Evolutionary conservation across 1,284 basidiomycete species (phyloP), one percentile per base, ranked within the genome.

Genomic region (Chondrostereum purpureum): DNA sequence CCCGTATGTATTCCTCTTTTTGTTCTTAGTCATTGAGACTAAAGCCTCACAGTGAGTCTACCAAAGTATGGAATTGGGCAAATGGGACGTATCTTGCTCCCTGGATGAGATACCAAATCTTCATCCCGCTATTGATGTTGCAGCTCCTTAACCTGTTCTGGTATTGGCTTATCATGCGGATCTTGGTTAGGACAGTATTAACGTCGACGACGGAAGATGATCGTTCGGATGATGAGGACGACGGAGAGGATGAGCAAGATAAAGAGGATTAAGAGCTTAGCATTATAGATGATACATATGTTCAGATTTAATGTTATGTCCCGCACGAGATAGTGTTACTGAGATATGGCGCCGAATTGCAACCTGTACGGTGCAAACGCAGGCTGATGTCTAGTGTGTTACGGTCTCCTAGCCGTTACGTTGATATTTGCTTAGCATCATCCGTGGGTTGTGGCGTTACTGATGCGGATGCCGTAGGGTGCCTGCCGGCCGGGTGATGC

Each of bases 61-160:
- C 72, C 12, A 80, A 73, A 56, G 60, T 73, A 33, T 92, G 85
- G 76, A 65, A 67, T 8, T 81, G 81, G 1, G 56, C 68, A 16
- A 69, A 78, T 18, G 91, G 88, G 13, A 76, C 75, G 8, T 93
- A 86, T 72, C 67, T 95, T 54, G 72, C 65, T 5, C 62, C 68
- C 57, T 94, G 90, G 88, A 84, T 93, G 78, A 78, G 72, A 57
- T 85, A 81, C 57, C 88, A 92, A 58, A 80, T 94, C 41, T 90
- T 93, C 56, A 53, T 63, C 0, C 87, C 92, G 0, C 70, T 96
- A 47, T 55, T 82, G 8, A 64, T 89, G 0, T 72, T 97, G 11
- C 91, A 92, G 61, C 57, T 79, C 49, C 73, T 97, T 57, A 95
- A 96, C 60, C 53, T 94, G 16, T 95, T 95, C 69, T 95, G 92